Conservation (phyloP, 148 eudicot species). For the Rhododendron molle region DNA sequence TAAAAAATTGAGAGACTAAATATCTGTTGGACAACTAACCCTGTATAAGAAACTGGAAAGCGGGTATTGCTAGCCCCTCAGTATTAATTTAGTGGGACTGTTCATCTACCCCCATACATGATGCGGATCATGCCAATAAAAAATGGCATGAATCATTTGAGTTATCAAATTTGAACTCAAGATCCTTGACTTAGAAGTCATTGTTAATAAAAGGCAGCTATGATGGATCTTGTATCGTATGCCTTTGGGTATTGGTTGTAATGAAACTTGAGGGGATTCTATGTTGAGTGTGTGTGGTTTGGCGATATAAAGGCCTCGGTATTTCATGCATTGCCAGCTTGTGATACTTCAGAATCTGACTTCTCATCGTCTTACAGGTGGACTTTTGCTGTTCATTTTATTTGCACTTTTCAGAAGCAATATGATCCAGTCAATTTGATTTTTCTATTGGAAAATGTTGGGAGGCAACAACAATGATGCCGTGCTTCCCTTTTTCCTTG, state of each 20-base stretch:
- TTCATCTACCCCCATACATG: not conserved
- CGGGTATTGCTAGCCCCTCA: not conserved
- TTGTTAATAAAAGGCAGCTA: not conserved
- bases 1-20: not conserved
- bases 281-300: not conserved
- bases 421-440: not conserved
- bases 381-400: slow-evolving; percentile 5
- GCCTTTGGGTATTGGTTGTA: not conserved
- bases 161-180: not conserved
- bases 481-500: slow-evolving; percentile 58
- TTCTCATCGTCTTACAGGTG: slow-evolving; percentile 5
- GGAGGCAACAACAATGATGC: slow-evolving; percentile 59
- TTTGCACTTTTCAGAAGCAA: not conserved
- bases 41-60: not conserved
- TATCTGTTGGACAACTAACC: not conserved
- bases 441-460: slow-evolving; percentile 37
- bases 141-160: not conserved
- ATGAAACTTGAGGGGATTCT: not conserved
- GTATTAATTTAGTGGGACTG: not conserved
- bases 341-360: not conserved
- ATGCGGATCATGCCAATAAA: not conserved
- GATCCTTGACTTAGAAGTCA: not conserved
- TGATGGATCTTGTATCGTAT: not conserved
- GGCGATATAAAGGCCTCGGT: not conserved
- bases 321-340: not conserved